Base-by-base conservation (phyloP, 805 yeast genomes). In the Maudiozyma barnettii region DNA sequence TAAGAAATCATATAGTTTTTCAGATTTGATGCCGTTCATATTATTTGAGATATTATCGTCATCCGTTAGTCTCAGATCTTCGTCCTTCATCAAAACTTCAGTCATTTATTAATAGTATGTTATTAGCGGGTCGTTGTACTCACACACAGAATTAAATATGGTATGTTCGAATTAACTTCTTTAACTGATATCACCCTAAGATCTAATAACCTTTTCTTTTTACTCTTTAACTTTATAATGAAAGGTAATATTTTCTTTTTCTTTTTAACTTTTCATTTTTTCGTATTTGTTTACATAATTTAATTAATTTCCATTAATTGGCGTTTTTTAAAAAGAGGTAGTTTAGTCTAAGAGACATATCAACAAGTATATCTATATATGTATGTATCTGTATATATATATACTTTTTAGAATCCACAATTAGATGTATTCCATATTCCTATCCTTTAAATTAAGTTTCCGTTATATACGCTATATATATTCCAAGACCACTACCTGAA, bases 11-110 rank as follows among this genome's bases (percentile, higher is more conserved):
- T 53, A 53, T 18, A 60, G 51, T 10, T 39, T 29, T 26, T 39
- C 37, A 4, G 61, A 57, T 39, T 47, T 51, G 26, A 58, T 60
- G 7, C 63, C 64, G 58, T 53, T 58, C 61, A 55, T 59, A 35
- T 54, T 56, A 13, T n/a, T 40, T 21, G 41, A 39, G 2, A 37
- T 29, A 16, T 37, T 20, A 12, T 43, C 45, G 14, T 39, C 30
- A 9, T n/a, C 29, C 4, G 41, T 23, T 18, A 39, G n/a, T n/a
- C 30, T 18, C 16, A 39, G 16, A 33, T 33, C 36, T 10, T 33
- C 36, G 18, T 33, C 36, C 18, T 14, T 33, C n/a, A 33, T 33
- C 16, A 33, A 14, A 10, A 14, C 16, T n/a, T 33, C 36, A 3
- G 36, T 16, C 36, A 33, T 33, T 16, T 16, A n/a, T 14, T 33